Evolutionary conservation across 306 rosid genomes (phyloP).

Genomic region (Clitoria ternatea): DNA sequence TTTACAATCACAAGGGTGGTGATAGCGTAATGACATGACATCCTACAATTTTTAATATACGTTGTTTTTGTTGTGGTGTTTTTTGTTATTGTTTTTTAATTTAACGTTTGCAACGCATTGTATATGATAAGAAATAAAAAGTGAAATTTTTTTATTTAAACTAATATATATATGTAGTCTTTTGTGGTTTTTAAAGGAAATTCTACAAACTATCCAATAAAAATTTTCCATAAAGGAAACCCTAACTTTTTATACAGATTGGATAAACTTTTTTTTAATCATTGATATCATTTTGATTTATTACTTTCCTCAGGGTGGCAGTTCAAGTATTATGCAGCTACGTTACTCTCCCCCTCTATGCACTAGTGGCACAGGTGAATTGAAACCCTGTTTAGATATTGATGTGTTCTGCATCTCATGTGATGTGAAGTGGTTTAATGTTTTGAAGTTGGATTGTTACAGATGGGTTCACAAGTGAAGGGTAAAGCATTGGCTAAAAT

Average conservation of each 20-base stretch:
- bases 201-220: no score
- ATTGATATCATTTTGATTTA: neutral
- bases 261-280: neutral
- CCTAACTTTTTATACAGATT: no score
- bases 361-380: constrained; percentile 18
- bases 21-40: constrained; percentile 3
- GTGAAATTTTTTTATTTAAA: no score
- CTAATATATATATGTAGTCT: no score
- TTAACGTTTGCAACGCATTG: no score
- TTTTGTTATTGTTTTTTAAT: no score
- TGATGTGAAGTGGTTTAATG: neutral
- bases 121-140: no score
- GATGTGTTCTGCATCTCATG: neutral
- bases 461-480: constrained; percentile 15
- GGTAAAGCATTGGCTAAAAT: constrained; percentile 6
- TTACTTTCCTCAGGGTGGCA: neutral
- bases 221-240: no score
- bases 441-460: neutral
- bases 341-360: constrained; percentile 9
- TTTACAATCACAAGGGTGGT: constrained; percentile 1
- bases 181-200: no score
- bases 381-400: neutral
- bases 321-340: neutral
- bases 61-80: neutral
- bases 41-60: neutral